phyloP scores from a whole-genome alignment of 78 protist genomes.

The Monocercomonoides exilis region DNA sequence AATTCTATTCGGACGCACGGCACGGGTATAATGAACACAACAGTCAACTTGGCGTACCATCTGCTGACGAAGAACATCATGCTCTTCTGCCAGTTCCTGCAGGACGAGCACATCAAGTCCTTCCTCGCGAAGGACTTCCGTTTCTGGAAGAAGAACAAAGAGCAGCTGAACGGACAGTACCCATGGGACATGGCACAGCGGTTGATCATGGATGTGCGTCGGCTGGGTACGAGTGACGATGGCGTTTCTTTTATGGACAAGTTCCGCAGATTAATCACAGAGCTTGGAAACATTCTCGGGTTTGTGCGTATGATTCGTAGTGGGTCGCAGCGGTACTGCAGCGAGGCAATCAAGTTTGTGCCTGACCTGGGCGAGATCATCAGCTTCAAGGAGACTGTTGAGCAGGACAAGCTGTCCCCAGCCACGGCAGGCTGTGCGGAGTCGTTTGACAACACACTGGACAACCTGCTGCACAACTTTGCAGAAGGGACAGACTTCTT shows the following conservation, averaged over 20 bases:
- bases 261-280: slow-evolving; percentile 77
- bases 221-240: slow-evolving; percentile 49
- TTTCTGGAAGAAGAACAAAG: slow-evolving; percentile 1
- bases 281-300: slow-evolving; percentile 89
- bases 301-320: slow-evolving; percentile 81
- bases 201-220: slow-evolving; percentile 61
- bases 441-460: slow-evolving; percentile 50
- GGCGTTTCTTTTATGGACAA: slow-evolving; percentile 65
- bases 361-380: slow-evolving; percentile 65
- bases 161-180: slow-evolving; percentile 26
- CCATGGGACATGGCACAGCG: slow-evolving; percentile 71
- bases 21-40: slow-evolving; percentile 89
- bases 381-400: slow-evolving; percentile 51
- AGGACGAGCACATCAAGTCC: slow-evolving; percentile 86
- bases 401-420: slow-evolving; percentile 25
- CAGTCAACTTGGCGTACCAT: slow-evolving; percentile 83
- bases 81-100: slow-evolving; percentile 78
- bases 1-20: slow-evolving; percentile 93
- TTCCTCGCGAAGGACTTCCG: slow-evolving; percentile 17
- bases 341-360: slow-evolving; percentile 58
- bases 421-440: slow-evolving; percentile 34
- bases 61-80: slow-evolving; percentile 53
- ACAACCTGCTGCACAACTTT: slow-evolving; percentile 44
- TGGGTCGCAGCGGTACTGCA: slow-evolving; percentile 64
- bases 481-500: slow-evolving; percentile 83